A percentile compares a stretch with the other conserved stretches of the same genome.
Conservation (phyloP, 805 yeast genomes). For the Jamesozyma jinghongensis region DNA sequence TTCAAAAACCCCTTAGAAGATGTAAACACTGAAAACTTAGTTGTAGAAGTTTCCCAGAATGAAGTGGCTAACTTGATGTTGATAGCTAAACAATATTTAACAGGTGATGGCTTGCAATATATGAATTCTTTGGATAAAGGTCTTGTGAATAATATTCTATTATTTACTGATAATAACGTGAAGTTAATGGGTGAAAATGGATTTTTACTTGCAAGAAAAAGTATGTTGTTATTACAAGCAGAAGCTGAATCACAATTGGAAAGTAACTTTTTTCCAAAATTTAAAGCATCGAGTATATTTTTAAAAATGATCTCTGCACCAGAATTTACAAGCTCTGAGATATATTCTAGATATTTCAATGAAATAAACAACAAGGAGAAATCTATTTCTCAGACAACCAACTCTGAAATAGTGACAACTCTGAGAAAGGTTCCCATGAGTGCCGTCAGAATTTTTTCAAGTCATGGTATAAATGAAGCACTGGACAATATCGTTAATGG, state of each 20-base stretch:
- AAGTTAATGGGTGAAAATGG: slow-evolving; percentile 6
- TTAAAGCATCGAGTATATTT: slow-evolving; percentile 50
- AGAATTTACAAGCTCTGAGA: slow-evolving; percentile 26
- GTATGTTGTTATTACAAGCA: slow-evolving; percentile 51
- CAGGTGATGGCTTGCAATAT: slow-evolving; percentile 14
- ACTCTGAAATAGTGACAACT: slow-evolving; percentile 8
- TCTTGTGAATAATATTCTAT: slow-evolving; percentile 11
- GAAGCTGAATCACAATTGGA: slow-evolving; percentile 42
- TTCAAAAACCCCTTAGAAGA: slow-evolving; percentile 63
- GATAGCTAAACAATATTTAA: slow-evolving; percentile 9
- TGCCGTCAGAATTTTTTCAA: slow-evolving; percentile 12
- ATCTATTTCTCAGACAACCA: too few species aligned
- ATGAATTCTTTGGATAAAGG: slow-evolving; percentile 16
- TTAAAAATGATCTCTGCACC: slow-evolving; percentile 43
- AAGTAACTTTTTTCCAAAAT: slow-evolving; percentile 48
- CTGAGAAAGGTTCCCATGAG: not conserved
- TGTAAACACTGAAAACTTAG: slow-evolving; percentile 26
- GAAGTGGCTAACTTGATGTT: slow-evolving; percentile 26
- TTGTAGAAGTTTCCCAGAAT: slow-evolving; percentile 13
- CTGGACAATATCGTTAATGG: slow-evolving; percentile 25
- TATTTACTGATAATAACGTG: slow-evolving; percentile 4
- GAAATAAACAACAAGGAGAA: too few species aligned
- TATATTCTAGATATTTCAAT: slow-evolving; percentile 13
- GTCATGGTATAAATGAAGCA: slow-evolving; percentile 29
- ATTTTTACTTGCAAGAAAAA: slow-evolving; percentile 41